A percentile compares a stretch with the other conserved stretches of the same genome.
phyloP scores from a whole-genome alignment of 805 yeast species.

The Zygoascus ofunaensis region DNA sequence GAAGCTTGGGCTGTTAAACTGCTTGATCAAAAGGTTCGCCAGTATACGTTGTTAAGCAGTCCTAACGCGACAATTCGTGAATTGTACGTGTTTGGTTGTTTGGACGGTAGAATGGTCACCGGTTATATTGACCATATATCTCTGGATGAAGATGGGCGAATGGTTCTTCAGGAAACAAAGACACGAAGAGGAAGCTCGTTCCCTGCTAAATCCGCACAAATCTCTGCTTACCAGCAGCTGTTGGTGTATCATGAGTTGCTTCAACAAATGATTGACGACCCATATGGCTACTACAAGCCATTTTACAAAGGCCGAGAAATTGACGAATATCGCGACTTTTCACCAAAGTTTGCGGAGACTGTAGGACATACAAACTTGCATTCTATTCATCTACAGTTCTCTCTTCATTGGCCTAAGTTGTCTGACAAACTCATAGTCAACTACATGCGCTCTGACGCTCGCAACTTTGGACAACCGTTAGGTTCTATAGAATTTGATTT shows the following conservation, averaged over 20 bases:
- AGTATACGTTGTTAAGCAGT: slow-evolving; percentile 3
- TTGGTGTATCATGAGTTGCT: slow-evolving; percentile 22
- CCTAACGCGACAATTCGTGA: slow-evolving; percentile 18
- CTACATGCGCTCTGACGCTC: slow-evolving; percentile 7
- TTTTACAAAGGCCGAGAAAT: slow-evolving; percentile 7
- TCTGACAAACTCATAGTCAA: slow-evolving; percentile 11
- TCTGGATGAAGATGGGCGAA: slow-evolving; percentile 4
- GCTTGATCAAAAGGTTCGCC: slow-evolving; percentile 8
- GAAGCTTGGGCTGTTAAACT: slow-evolving; percentile 18
- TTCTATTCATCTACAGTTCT: background rate
- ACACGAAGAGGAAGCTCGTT: slow-evolving; percentile 14
- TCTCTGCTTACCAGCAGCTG: slow-evolving; percentile 29
- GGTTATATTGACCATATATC: slow-evolving; percentile 24
- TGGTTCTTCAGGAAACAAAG: slow-evolving; percentile 25
- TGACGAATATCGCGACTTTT: slow-evolving; percentile 4
- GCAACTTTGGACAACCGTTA: slow-evolving; percentile 6
- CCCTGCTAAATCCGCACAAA: slow-evolving; percentile 16
- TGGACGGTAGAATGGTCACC: slow-evolving; percentile 15
- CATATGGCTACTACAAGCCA: slow-evolving; percentile 3
- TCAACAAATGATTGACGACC: slow-evolving; percentile 7
- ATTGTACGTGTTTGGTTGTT: slow-evolving; percentile 22
- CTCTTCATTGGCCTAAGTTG: slow-evolving; percentile 1
- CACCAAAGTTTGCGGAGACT: background rate
- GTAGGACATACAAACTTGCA: background rate
- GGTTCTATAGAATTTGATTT: slow-evolving; percentile 12